Percentiles rank a stretch among this genome's conserved stretches.
These are phyloP conservation scores for Quercus mongolica DNA, from an alignment of 306 rosid species.

Conservation along the genomic window DNA sequence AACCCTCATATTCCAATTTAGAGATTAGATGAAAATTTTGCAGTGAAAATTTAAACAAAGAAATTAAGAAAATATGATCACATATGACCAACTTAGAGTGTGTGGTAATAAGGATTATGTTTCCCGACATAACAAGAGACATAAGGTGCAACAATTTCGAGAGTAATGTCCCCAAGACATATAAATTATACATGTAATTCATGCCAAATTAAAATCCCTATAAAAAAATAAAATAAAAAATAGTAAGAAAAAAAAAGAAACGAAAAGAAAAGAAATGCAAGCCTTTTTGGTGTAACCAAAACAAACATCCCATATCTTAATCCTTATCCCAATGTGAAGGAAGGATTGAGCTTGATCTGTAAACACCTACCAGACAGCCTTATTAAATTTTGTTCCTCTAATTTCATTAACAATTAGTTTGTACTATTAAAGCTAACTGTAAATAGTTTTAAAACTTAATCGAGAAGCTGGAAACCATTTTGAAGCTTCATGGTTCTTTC, in stretches of 20 bases:
- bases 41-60: not conserved
- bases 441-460: too few species aligned
- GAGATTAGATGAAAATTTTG: not conserved
- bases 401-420: not conserved
- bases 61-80: not conserved
- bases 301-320: conserved; percentile 37
- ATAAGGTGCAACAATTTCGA: conserved; percentile 60
- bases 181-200: conserved; percentile 7
- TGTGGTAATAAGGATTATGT: conserved; percentile 21
- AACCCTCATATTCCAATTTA: too few species aligned
- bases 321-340: conserved; percentile 40
- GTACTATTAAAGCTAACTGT: too few species aligned
- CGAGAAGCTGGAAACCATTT: too few species aligned
- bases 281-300: conserved; percentile 8
- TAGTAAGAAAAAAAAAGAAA: conserved; percentile 18
- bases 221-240: conserved; percentile 21
- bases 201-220: conserved; percentile 40
- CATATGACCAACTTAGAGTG: too few species aligned
- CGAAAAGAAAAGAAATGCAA: conserved; percentile 19
- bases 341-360: conserved; percentile 20
- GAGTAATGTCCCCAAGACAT: conserved; percentile 42
- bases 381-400: conserved; percentile 4
- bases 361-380: conserved; percentile 24
- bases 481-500: too few species aligned
- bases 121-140: conserved; percentile 34